phyloP scores from a whole-genome alignment of 2,329 filamentous ascomycete genomes.

The Tolypocladium album region DNA sequence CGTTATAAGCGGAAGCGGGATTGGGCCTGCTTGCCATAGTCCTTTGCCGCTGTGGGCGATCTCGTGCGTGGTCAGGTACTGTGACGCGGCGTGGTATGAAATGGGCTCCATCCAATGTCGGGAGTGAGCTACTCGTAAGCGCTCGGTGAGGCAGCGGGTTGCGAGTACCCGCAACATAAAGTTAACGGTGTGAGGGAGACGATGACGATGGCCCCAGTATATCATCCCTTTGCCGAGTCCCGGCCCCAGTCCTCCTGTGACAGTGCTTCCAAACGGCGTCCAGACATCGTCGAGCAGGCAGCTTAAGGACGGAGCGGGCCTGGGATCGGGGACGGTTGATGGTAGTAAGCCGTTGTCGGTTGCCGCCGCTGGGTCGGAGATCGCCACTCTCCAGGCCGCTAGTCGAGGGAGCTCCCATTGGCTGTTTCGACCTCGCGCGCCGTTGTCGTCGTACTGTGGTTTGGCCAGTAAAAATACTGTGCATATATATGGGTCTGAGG shows the following conservation, averaged over 20 bases:
- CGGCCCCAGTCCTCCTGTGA: not conserved
- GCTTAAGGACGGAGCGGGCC: not conserved
- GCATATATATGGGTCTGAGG: fast-evolving
- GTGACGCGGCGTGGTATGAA: not conserved
- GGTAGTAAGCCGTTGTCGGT: not conserved
- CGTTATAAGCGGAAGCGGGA: slow-evolving; percentile 43
- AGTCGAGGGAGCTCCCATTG: not conserved
- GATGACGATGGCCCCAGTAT: not conserved
- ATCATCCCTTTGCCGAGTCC: not conserved
- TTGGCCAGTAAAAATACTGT: not conserved
- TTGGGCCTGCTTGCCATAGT: not conserved
- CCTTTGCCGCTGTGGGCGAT: not conserved
- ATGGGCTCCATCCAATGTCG: not conserved
- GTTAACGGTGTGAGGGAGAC: not conserved
- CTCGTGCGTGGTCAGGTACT: not conserved
- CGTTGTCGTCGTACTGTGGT: not conserved
- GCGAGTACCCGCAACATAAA: not conserved
- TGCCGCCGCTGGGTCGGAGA: slow-evolving; percentile 13
- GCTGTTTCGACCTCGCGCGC: not conserved
- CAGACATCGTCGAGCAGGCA: not conserved
- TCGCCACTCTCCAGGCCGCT: slow-evolving; percentile 18
- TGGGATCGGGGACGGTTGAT: not conserved
- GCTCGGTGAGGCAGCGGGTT: not conserved
- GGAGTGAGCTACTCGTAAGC: too few species aligned
- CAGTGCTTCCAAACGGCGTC: not conserved